Base-by-base conservation (phyloP, 2,329 filamentous ascomycete species). In the Colletotrichum sp. region DNA sequence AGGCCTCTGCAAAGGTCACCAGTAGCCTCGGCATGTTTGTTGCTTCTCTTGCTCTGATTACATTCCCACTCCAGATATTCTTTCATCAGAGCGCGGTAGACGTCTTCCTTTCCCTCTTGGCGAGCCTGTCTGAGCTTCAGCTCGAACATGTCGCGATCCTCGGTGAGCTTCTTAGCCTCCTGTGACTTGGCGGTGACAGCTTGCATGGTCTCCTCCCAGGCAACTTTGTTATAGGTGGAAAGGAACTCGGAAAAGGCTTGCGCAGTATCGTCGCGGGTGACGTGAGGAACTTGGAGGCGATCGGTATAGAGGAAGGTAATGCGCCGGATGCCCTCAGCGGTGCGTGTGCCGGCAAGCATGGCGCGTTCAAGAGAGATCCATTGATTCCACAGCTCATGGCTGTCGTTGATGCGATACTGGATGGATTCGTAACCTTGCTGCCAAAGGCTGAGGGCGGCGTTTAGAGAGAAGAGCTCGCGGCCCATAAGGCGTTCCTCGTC, bases 41-140 rank as follows among this genome's bases (percentile, higher is more conserved):
- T 87, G 66, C 88, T 92, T 77, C 90, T 90, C 78, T 89, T 89
- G 77, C 88, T 88, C 80, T 92, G 91, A 21, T 84, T 87, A 80
- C 93, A 90, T 86, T 99, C 97, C 94, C 95, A 98, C 70, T 95
- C 93, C 21, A 98, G 87, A 80, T 99, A 99, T 71, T 94, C 91
- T 6, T 83, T 84, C 85, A 93, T 87, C 58, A 85, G 82, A 24
- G 83, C 79, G 79, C 88, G 88, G 73, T 94, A 88, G 6, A 87
- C 87, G 13, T 91, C 89, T 32, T 85, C 82, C 78, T 95, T 90
- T 71, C 87, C 89, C 9, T 89, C 84, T 70, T 91, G 87, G 18
- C 85, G 83, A 8, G 93, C 93, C 76, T 89, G 88, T 69, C 88
- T 88, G 26, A 97, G 85, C 77, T 90, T 91, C 77, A 92, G 85